These are phyloP conservation scores for Ceratocystis lukuohia DNA, from an alignment of 2,329 filamentous ascomycete genomes.

Conservation along the genomic window DNA sequence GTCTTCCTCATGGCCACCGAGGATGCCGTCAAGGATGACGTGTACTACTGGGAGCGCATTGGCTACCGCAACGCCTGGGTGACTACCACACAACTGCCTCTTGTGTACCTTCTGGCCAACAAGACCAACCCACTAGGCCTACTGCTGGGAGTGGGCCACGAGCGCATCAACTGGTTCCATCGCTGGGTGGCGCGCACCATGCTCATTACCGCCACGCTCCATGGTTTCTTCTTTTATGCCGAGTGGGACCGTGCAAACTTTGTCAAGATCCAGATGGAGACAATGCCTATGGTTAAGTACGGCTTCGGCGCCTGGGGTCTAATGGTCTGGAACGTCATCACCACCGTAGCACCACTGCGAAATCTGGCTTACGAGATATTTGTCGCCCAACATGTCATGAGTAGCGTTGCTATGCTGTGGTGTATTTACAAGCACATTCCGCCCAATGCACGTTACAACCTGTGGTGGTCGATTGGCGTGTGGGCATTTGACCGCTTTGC, in stretches of 20 bases:
- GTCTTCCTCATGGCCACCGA: slow-evolving; percentile 44
- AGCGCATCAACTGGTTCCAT: slow-evolving; percentile 60
- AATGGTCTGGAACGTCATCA: slow-evolving; percentile 51
- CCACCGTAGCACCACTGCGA: slow-evolving; percentile 49
- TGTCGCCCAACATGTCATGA: slow-evolving; percentile 51
- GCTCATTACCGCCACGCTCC: slow-evolving; percentile 53
- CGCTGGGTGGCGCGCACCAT: slow-evolving; percentile 58
- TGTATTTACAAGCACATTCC: slow-evolving; percentile 52
- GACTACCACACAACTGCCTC: slow-evolving; percentile 48
- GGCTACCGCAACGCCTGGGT: slow-evolving; percentile 57
- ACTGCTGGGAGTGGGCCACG: slow-evolving; percentile 50
- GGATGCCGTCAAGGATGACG: slow-evolving; percentile 37
- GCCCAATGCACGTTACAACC: slow-evolving; percentile 41
- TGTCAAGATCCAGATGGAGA: slow-evolving; percentile 42
- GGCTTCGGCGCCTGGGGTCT: slow-evolving; percentile 54
- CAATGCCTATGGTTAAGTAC: slow-evolving; percentile 53
- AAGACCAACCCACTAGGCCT: slow-evolving; percentile 47
- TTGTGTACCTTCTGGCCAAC: slow-evolving; percentile 48
- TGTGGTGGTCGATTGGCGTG: slow-evolving; percentile 53
- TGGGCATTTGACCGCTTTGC: slow-evolving; percentile 49
- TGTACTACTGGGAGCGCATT: slow-evolving; percentile 49
- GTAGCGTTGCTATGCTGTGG: slow-evolving; percentile 48
- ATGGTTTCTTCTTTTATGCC: slow-evolving; percentile 55
- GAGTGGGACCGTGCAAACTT: slow-evolving; percentile 50
- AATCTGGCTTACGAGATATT: slow-evolving; percentile 58